phyloP scores from a whole-genome alignment of 2,329 filamentous ascomycete genomes.

The Penicillium sp. region DNA sequence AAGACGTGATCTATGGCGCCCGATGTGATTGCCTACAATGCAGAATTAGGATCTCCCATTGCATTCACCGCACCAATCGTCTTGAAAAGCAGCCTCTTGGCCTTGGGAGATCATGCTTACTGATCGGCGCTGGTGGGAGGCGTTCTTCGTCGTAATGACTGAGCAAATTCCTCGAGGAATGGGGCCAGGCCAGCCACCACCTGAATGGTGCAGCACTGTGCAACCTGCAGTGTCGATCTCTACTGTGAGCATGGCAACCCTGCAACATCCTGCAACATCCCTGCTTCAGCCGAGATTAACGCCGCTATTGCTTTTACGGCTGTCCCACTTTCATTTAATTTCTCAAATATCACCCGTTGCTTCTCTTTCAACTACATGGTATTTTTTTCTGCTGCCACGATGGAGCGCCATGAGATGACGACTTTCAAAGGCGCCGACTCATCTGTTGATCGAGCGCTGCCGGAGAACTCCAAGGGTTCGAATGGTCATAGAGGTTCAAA shows the following conservation, averaged over 20 bases:
- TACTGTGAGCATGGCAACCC: not conserved
- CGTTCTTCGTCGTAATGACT: not conserved
- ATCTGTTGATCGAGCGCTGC: not conserved
- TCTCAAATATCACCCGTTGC: not conserved
- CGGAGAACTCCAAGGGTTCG: not conserved
- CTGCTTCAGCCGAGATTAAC: not conserved
- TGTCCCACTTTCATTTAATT: not conserved
- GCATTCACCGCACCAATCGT: not conserved
- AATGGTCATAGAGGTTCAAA: not conserved
- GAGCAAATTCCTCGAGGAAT: not conserved
- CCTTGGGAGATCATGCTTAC: not conserved
- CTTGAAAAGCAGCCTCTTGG: not conserved
- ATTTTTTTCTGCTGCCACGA: not conserved
- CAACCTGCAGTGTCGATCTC: not conserved
- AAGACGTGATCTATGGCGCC: not conserved
- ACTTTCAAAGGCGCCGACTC: not conserved
- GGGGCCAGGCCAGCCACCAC: not conserved
- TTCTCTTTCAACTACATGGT: not conserved
- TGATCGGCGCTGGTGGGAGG: too few species aligned
- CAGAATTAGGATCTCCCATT: not conserved
- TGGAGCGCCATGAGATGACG: slow-evolving; percentile 7
- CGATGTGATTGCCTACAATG: not conserved
- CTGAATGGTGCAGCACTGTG: not conserved
- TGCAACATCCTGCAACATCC: not conserved
- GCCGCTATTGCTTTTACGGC: not conserved